Evolutionary conservation across 495 filamentous ascomycete genomes (phyloP).

Genomic region (Aspergillus carlsbadensis): DNA sequence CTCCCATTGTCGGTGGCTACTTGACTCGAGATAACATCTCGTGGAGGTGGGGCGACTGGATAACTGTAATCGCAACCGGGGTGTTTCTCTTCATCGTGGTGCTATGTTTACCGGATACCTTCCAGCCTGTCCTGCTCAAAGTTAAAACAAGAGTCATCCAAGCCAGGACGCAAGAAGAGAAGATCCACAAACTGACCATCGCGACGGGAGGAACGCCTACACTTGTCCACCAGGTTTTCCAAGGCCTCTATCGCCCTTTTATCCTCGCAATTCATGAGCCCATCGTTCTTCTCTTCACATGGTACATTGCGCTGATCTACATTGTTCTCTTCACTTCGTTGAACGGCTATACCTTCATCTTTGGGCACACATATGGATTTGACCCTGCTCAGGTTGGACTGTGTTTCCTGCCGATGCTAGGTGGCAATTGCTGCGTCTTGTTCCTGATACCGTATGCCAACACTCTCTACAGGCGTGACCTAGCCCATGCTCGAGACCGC

Average conservation of each 20-base stretch:
- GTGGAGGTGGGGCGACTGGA: background rate
- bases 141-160: background rate
- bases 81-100: background rate
- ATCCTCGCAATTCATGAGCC: conserved; percentile 1
- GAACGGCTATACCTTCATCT: conserved; percentile 13
- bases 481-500: too few species aligned
- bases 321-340: conserved; percentile 14
- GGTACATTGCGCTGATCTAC: conserved; percentile 14
- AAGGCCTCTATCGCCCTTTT: background rate
- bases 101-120: background rate
- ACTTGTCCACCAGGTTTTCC: too few species aligned
- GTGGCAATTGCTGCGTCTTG: background rate
- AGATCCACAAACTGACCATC: background rate
- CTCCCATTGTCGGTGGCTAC: conserved; percentile 42
- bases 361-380: conserved; percentile 1
- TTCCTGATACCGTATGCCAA: background rate
- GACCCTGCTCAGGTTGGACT: background rate
- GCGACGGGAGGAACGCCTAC: too few species aligned
- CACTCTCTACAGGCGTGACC: too few species aligned
- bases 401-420: background rate
- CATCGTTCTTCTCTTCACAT: conserved; percentile 7
- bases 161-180: background rate
- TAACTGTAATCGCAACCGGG: background rate
- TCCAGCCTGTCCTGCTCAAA: background rate
- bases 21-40: background rate